phyloP scores from a whole-genome alignment of 805 yeast genomes.

The Scheffersomyces spartinae region DNA sequence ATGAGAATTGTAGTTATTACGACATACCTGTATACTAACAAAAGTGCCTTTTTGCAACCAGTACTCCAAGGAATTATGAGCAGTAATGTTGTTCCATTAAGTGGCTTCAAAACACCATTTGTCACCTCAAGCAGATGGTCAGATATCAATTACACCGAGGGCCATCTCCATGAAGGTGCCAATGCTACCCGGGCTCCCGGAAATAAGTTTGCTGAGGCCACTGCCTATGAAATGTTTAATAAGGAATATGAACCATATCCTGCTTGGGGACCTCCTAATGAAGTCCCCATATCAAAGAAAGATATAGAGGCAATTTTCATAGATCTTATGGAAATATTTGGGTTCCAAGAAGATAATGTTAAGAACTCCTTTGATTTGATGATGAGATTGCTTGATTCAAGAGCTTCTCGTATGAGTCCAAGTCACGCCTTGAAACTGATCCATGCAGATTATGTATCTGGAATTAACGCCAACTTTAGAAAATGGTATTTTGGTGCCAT shows the following conservation, averaged over 20 bases:
- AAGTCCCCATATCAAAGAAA: slow-evolving; percentile 37
- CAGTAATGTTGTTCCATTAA: slow-evolving; percentile 10
- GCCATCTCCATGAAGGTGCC: no score
- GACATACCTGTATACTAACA: no score
- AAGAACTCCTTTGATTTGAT: slow-evolving; percentile 58
- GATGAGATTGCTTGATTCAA: slow-evolving; percentile 51
- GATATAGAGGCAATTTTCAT: slow-evolving; percentile 48
- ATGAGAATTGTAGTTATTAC: no score
- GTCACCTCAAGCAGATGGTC: slow-evolving; percentile 33
- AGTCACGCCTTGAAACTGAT: slow-evolving; percentile 58
- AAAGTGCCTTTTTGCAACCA: no score
- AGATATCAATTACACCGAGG: slow-evolving; percentile 20
- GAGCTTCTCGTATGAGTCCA: slow-evolving; percentile 70
- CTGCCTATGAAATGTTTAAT: slow-evolving; percentile 31
- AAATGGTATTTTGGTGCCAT: slow-evolving; percentile 85
- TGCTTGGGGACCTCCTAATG: slow-evolving; percentile 32
- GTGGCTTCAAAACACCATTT: slow-evolving; percentile 36
- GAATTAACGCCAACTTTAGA: slow-evolving; percentile 73
- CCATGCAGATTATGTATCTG: slow-evolving; percentile 90
- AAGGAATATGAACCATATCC: slow-evolving; percentile 42
- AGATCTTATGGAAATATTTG: slow-evolving; percentile 43
- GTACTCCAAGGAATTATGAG: background rate
- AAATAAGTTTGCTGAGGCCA: slow-evolving; percentile 26
- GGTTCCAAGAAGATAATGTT: slow-evolving; percentile 58
- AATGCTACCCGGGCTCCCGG: slow-evolving; percentile 17